Evolutionary conservation across 2,329 filamentous ascomycete genomes (phyloP).

Genomic region (Venturia aucupariae): DNA sequence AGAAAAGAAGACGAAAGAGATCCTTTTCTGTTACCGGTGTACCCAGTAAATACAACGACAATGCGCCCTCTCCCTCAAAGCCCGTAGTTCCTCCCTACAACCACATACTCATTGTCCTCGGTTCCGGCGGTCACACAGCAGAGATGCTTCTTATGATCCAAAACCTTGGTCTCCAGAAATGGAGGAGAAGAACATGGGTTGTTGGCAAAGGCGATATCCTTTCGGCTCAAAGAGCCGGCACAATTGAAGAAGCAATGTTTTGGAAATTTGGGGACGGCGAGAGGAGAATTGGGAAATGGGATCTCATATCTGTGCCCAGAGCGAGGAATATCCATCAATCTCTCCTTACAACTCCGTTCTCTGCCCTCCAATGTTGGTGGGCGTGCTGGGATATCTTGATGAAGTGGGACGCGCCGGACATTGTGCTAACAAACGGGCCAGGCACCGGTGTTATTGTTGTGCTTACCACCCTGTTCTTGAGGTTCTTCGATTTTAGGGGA

Average conservation of each 20-base stretch:
- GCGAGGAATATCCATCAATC: constrained; percentile 77
- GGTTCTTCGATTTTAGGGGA: constrained; percentile 36
- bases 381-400: constrained; percentile 42
- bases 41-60: constrained; percentile 13
- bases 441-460: constrained; percentile 75
- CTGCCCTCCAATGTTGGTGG: constrained; percentile 55
- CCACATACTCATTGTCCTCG: constrained; percentile 73
- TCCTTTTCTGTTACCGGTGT: constrained; percentile 14
- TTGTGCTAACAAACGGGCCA: constrained; percentile 81
- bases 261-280: constrained; percentile 8
- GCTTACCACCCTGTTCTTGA: constrained; percentile 46
- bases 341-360: constrained; percentile 61
- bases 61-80: constrained; percentile 9
- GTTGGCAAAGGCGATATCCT: constrained; percentile 67
- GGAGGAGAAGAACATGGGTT: constrained; percentile 59
- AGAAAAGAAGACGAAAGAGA: not conserved
- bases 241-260: constrained; percentile 2
- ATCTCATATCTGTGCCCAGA: constrained; percentile 60
- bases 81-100: constrained; percentile 28
- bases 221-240: constrained; percentile 37
- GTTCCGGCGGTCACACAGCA: constrained; percentile 87
- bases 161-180: constrained; percentile 38
- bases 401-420: constrained; percentile 48
- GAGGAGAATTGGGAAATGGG: constrained; percentile 38
- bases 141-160: constrained; percentile 85